These are phyloP conservation scores for Mycena epipterygia DNA, from an alignment of 768 basidiomycete species.

Conservation along the genomic window DNA sequence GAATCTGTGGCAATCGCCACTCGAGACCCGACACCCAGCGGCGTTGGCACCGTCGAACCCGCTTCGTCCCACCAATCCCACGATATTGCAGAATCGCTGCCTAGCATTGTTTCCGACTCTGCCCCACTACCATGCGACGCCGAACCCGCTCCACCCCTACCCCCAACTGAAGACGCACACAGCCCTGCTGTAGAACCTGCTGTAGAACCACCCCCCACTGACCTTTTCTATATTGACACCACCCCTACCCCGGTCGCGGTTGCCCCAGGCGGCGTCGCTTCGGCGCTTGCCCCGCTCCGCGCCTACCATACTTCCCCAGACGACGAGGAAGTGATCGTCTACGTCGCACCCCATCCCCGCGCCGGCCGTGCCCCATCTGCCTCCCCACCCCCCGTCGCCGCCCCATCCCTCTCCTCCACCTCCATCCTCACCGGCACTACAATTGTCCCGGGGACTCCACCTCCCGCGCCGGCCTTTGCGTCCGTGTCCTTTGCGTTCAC, in stretches of 20 bases:
- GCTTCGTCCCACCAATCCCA: too few relatives aligned
- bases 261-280: constrained; percentile 28
- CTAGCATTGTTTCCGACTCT: too few relatives aligned
- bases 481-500: constrained; percentile 51
- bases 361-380: constrained; percentile 31
- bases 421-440: constrained; percentile 46
- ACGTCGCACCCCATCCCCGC: constrained; percentile 82
- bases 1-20: background rate
- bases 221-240: constrained; percentile 59
- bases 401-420: constrained; percentile 26
- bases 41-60: too few relatives aligned
- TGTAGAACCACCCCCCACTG: constrained; percentile 9
- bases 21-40: too few relatives aligned
- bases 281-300: constrained; percentile 38
- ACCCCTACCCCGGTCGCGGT: constrained; percentile 32
- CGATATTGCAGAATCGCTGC: too few relatives aligned
- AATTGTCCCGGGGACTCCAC: constrained; percentile 10
- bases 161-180: too few relatives aligned
- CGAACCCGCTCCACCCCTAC: background rate
- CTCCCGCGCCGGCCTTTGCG: constrained; percentile 39
- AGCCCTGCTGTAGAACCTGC: too few relatives aligned
- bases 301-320: constrained; percentile 34
- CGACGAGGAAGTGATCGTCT: constrained; percentile 82
- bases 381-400: constrained; percentile 19
- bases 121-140: background rate